Conservation (phyloP, 2,329 filamentous ascomycete genomes). For the Cercospora zeae-maydis region DNA sequence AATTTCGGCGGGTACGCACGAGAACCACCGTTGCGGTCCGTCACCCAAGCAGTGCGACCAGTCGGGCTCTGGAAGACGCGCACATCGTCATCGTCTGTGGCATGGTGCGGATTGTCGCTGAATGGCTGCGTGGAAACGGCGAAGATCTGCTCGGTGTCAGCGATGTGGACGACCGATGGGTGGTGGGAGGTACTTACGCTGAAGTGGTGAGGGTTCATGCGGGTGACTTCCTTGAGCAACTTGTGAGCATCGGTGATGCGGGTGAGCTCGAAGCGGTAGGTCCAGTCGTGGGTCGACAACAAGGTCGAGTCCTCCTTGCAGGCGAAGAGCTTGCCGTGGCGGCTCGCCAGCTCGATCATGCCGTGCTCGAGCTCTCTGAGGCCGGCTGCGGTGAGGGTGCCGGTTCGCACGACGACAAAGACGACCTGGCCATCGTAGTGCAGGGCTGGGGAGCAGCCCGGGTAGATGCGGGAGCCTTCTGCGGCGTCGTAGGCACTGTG, state of each 20-base stretch:
- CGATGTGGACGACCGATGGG: neutral
- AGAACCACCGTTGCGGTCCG: slow-evolving; percentile 20
- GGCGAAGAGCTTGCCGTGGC: slow-evolving; percentile 27
- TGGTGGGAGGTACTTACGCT: slow-evolving; percentile 19
- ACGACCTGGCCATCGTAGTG: slow-evolving; percentile 30
- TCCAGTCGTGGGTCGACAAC: slow-evolving; percentile 14
- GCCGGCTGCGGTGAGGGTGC: slow-evolving; percentile 17
- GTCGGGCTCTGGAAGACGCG: slow-evolving; percentile 23
- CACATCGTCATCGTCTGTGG: neutral
- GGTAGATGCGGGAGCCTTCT: neutral
- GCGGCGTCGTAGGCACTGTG: slow-evolving; percentile 23
- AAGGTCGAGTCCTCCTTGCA: slow-evolving; percentile 17
- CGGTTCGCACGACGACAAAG: slow-evolving; percentile 20
- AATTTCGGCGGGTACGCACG: neutral
- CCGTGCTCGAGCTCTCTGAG: slow-evolving; percentile 5
- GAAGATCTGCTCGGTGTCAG: slow-evolving; percentile 22
- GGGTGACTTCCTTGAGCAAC: slow-evolving; percentile 12
- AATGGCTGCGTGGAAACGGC: slow-evolving; percentile 5
- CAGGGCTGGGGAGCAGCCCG: neutral
- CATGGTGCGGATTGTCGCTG: neutral
- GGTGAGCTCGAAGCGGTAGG: slow-evolving; percentile 33
- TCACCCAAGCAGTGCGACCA: slow-evolving; percentile 31
- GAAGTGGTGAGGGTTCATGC: slow-evolving; percentile 9
- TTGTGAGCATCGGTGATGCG: slow-evolving; percentile 25
- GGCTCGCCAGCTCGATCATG: slow-evolving; percentile 18